Evolutionary conservation across 345 rosid genomes (phyloP).

Genomic region (Citrus australasica): DNA sequence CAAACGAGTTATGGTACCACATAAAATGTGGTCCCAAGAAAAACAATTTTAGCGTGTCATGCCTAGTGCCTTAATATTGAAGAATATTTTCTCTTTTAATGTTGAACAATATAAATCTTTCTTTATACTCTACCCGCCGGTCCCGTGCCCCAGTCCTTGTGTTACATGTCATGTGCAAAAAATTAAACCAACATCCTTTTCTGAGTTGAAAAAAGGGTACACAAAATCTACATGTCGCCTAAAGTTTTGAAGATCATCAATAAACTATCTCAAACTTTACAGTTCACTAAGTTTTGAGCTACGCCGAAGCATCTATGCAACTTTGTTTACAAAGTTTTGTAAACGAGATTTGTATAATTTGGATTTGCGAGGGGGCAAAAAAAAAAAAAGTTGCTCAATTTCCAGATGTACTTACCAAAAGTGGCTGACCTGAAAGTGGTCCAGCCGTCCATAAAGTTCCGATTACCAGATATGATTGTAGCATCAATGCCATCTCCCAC

Average conservation of each 20-base stretch:
- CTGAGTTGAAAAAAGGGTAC: neutral
- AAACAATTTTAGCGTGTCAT: neutral
- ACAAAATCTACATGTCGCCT: neutral
- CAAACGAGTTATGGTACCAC: neutral
- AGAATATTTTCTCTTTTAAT: neutral
- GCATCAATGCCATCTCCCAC: conserved; percentile 67
- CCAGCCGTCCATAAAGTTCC: conserved; percentile 71
- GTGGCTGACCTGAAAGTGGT: conserved; percentile 91
- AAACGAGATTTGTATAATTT: neutral
- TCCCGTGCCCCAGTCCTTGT: neutral
- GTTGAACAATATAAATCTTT: neutral
- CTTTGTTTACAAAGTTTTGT: neutral
- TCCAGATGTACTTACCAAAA: conserved; percentile 47
- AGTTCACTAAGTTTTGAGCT: neutral
- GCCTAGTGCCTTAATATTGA: neutral
- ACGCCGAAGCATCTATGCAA: neutral
- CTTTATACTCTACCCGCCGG: neutral
- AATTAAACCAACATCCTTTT: neutral
- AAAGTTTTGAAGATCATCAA: neutral
- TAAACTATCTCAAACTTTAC: neutral
- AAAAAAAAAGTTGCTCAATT: no score
- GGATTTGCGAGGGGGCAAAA: neutral
- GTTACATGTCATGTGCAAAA: neutral
- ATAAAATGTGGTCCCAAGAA: neutral
- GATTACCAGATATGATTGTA: conserved; percentile 60